Base-by-base conservation (phyloP, 1,139 yeast genomes). In the Hyphopichia wangnamkhiaoensis region DNA sequence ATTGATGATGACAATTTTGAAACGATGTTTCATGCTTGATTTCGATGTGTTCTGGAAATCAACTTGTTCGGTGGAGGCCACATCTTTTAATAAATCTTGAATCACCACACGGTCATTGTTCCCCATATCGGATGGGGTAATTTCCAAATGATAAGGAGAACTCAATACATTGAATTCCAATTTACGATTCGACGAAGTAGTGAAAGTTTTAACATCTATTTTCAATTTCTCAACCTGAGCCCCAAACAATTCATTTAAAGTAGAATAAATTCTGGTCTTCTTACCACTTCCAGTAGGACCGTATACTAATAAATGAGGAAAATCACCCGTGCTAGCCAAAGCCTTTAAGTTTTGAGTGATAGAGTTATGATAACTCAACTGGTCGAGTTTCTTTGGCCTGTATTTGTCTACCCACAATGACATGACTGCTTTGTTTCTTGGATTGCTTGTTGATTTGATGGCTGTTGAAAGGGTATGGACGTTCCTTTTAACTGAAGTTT, bases 251-350 rank as follows among this genome's bases (percentile, higher is more conserved):
- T 88, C 91, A 42, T 81, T 75, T 39, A 93, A 66, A 3, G 95
- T 75, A 8, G 95, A 82, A 63, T 90, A 78, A 14, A 91, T 88
- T 51, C 98, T 77, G 3, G 98, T 94, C 69, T 93, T 94, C 61
- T 93, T 93, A 44, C 99, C 99, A 14, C 96, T 87, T 5, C 99
- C 99, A 35, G 91, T 82, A 1, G 98, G 98, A 0, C 99, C 99
- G 59, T 91, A 91, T 9, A 93, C 79, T 30, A 93, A 68, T 39
- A 93, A 65, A 68, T 93, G 98, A 3, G 99, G 99, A 58, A 93
- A 84, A 59, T 94, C 98, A 2, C 91, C 93, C 2, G 90, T 76
- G 2, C 76, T 64, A 2, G 89, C 82, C 37, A 87, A 66, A 1
- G 94, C 81, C 40, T 69, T 65, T 33, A 93, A 68, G 44, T 84